Evolutionary conservation across 345 rosid genomes (phyloP).

Genomic region (Dipteronia sinensis): DNA sequence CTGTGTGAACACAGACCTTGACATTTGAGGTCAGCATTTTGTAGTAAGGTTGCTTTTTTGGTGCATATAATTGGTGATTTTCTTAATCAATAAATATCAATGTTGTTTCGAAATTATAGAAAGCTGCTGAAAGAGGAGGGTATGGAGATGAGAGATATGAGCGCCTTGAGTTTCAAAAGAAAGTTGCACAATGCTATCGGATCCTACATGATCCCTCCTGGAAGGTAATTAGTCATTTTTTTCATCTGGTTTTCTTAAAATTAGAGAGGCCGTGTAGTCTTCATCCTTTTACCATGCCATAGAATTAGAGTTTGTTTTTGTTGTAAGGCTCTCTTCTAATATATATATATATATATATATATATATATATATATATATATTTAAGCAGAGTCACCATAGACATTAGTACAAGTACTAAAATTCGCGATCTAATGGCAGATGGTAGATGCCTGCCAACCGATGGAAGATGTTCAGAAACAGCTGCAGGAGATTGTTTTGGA

Average conservation of each 20-base stretch:
- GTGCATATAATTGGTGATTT: neutral
- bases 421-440: slow-evolving; percentile 39
- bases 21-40: slow-evolving; percentile 3
- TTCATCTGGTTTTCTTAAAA: neutral
- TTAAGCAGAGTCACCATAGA: neutral
- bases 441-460: slow-evolving; percentile 57
- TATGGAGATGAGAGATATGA: slow-evolving; percentile 95
- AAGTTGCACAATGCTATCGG: slow-evolving; percentile 62
- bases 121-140: slow-evolving; percentile 97
- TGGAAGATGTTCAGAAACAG: slow-evolving; percentile 62
- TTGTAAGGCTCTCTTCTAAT: neutral
- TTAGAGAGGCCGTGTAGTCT: neutral
- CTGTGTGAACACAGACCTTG: neutral
- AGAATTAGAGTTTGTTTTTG: neutral
- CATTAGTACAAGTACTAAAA: neutral
- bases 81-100: neutral
- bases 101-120: slow-evolving; percentile 32
- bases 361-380: no score
- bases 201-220: slow-evolving; percentile 73
- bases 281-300: neutral
- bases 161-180: slow-evolving; percentile 75
- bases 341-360: neutral
- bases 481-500: slow-evolving; percentile 37
- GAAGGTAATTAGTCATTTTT: slow-evolving; percentile 52
- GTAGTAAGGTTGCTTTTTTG: neutral